Conservation (phyloP, 495 filamentous ascomycete species). For the Talaromyces liani region DNA sequence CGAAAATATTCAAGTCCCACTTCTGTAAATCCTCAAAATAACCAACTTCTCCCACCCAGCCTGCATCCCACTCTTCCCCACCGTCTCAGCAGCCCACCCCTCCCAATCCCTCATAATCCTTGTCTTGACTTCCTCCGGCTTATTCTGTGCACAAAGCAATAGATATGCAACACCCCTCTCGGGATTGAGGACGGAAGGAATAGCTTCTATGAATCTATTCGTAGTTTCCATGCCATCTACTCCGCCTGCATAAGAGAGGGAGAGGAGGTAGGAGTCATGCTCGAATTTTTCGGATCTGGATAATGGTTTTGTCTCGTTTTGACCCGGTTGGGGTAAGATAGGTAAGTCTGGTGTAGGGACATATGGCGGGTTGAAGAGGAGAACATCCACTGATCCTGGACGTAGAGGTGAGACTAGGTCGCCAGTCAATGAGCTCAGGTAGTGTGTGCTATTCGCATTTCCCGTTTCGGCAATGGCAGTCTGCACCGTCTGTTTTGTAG, state of each 20-base stretch:
- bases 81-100: slow-evolving; percentile 68
- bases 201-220: slow-evolving; percentile 58
- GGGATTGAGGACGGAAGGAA: slow-evolving; percentile 54
- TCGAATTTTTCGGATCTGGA: slow-evolving; percentile 43
- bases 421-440: slow-evolving; percentile 51
- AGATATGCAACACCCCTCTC: slow-evolving; percentile 76
- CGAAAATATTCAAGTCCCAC: not conserved
- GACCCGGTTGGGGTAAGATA: slow-evolving; percentile 24
- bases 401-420: slow-evolving; percentile 58
- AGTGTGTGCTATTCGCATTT: slow-evolving; percentile 12
- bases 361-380: slow-evolving; percentile 96
- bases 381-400: slow-evolving; percentile 57
- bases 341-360: slow-evolving; percentile 78
- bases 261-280: slow-evolving; percentile 71
- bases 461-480: slow-evolving; percentile 37
- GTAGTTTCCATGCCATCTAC: slow-evolving; percentile 90
- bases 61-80: slow-evolving; percentile 72
- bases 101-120: slow-evolving; percentile 47
- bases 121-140: slow-evolving; percentile 64
- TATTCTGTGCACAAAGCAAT: slow-evolving; percentile 82
- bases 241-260: slow-evolving; percentile 82
- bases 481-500: slow-evolving; percentile 53
- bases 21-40: slow-evolving; percentile 70
- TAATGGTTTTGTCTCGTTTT: slow-evolving; percentile 11
- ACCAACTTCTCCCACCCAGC: slow-evolving; percentile 90